Conservation (phyloP, 306 rosid genomes). For the Prunus kanzakura region DNA sequence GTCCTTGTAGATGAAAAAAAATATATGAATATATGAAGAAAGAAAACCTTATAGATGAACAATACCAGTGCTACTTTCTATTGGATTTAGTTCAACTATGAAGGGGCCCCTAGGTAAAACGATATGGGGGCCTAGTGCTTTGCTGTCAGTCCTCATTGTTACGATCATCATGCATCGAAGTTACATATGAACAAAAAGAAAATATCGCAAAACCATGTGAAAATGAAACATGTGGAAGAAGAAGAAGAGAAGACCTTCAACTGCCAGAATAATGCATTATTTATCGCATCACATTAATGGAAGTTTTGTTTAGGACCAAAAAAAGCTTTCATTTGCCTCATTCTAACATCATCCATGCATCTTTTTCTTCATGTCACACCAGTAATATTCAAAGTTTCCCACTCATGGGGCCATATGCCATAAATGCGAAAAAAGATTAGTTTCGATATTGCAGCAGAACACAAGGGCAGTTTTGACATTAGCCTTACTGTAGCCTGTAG, state of each 20-base stretch:
- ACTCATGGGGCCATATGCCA: constrained; percentile 48
- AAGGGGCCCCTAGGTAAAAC: constrained; percentile 9
- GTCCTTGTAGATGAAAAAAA: not conserved
- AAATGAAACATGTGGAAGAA: constrained; percentile 43
- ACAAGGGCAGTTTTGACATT: constrained; percentile 14
- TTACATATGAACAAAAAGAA: constrained; percentile 1
- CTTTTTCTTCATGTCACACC: constrained; percentile 46
- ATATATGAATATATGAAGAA: not conserved
- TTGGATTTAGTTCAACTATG: constrained; percentile 10
- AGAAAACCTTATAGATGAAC: not conserved
- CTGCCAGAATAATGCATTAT: constrained; percentile 36
- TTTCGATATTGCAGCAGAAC: constrained; percentile 7
- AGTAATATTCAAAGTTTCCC: constrained; percentile 27
- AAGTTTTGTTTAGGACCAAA: constrained; percentile 24
- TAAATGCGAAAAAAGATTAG: constrained; percentile 24
- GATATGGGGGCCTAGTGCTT: constrained; percentile 21
- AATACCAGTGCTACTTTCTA: not conserved
- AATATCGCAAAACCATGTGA: constrained; percentile 26
- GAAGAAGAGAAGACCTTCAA: constrained; percentile 38
- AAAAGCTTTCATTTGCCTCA: constrained; percentile 36
- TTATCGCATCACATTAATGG: constrained; percentile 15
- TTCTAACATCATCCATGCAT: constrained; percentile 22
- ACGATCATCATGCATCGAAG: constrained; percentile 5
- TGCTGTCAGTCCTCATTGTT: constrained; percentile 21
- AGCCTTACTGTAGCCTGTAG: constrained; percentile 10